Percentiles rank a stretch among this genome's conserved stretches.
These are phyloP conservation scores for Cryptosporidium muris DNA, from an alignment of 169 alveolate species.

Conservation along the genomic window DNA sequence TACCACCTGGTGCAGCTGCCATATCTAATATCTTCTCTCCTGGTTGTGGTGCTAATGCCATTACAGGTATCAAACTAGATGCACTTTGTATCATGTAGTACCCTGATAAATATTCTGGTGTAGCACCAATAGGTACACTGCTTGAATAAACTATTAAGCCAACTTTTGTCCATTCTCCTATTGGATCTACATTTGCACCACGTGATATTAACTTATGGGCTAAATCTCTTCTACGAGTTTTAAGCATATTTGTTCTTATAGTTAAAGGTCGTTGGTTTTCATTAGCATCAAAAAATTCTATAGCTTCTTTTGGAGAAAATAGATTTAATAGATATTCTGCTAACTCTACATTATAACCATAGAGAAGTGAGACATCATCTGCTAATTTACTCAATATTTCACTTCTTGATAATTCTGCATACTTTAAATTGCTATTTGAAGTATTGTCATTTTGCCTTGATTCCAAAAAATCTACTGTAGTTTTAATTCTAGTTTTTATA, in stretches of 20 bases:
- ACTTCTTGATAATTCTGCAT: slow-evolving; percentile 45
- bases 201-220: slow-evolving; percentile 90
- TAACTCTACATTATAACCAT: slow-evolving; percentile 89
- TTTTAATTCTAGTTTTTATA: slow-evolving; percentile 78
- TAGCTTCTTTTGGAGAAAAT: slow-evolving; percentile 91
- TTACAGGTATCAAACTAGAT: slow-evolving; percentile 92
- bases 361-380: slow-evolving; percentile 82
- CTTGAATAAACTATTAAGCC: slow-evolving; percentile 92
- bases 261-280: slow-evolving; percentile 89
- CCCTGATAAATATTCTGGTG: slow-evolving; percentile 97
- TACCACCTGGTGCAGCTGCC: slow-evolving; percentile 99
- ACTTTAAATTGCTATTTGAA: slow-evolving; percentile 15
- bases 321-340: slow-evolving; percentile 85
- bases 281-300: slow-evolving; percentile 91
- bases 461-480: slow-evolving; percentile 77
- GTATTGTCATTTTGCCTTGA: slow-evolving; percentile 60
- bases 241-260: slow-evolving; percentile 90
- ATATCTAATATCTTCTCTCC: slow-evolving; percentile 92
- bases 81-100: slow-evolving; percentile 95
- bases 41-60: slow-evolving; percentile 91
- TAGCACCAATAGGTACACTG: slow-evolving; percentile 95
- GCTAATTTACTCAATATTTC: slow-evolving; percentile 78
- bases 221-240: slow-evolving; percentile 91
- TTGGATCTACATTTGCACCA: slow-evolving; percentile 93
- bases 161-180: slow-evolving; percentile 93